These are phyloP conservation scores for Xylaria bambusicola DNA, from an alignment of 495 filamentous ascomycete species.

Conservation along the genomic window DNA sequence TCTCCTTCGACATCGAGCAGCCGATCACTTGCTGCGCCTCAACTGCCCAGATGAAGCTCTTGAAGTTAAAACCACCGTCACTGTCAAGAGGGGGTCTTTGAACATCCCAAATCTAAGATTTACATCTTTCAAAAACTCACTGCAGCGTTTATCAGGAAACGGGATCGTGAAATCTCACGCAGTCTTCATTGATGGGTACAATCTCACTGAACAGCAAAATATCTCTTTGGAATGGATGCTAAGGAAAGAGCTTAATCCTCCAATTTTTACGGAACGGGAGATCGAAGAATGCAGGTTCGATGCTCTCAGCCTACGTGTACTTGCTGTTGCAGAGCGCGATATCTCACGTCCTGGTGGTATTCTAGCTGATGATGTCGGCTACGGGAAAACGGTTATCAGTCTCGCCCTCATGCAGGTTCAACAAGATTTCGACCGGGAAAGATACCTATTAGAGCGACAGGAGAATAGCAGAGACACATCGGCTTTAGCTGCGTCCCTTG, in stretches of 20 bases:
- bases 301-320: slow-evolving; percentile 61
- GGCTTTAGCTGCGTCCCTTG: slow-evolving; percentile 62
- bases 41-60: neutral
- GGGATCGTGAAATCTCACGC: neutral
- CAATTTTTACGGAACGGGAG: slow-evolving; percentile 63
- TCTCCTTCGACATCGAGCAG: slow-evolving; percentile 10
- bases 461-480: slow-evolving; percentile 21
- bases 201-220: slow-evolving; percentile 24
- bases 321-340: slow-evolving; percentile 56
- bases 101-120: slow-evolving; percentile 18
- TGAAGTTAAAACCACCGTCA: neutral
- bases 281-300: slow-evolving; percentile 65
- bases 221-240: slow-evolving; percentile 63
- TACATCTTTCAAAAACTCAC: slow-evolving; percentile 12
- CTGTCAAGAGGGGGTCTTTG: slow-evolving; percentile 2
- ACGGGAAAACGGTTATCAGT: slow-evolving; percentile 78
- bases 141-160: neutral
- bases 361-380: slow-evolving; percentile 75
- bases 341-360: slow-evolving; percentile 65
- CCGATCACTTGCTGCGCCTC: slow-evolving; percentile 1
- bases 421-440: slow-evolving; percentile 29
- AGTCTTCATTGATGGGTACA: slow-evolving; percentile 1
- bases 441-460: neutral
- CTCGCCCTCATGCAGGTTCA: slow-evolving; percentile 65
- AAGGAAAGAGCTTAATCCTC: slow-evolving; percentile 53